A percentile compares a stretch with the other conserved stretches of the same genome.
Evolutionary conservation across 768 basidiomycete genomes (phyloP).

Genomic region (Pleurotus djamor): DNA sequence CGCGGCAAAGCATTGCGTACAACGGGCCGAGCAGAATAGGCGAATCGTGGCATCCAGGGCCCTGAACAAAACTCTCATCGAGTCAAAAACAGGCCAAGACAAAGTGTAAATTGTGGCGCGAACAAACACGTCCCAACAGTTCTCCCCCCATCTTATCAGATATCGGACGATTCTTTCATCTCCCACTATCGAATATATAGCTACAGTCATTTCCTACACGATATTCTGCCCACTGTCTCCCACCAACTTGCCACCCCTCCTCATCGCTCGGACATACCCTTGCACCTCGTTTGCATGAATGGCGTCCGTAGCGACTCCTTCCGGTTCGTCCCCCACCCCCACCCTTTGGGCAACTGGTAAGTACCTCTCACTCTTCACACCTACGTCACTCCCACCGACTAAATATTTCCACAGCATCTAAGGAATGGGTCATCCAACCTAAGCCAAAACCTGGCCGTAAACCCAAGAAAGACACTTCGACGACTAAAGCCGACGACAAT

Average conservation of each 20-base stretch:
- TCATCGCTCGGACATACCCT: neutral
- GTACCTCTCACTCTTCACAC: slow-evolving; percentile 9
- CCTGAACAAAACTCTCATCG: neutral
- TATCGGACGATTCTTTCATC: slow-evolving; percentile 7
- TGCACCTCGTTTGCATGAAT: neutral
- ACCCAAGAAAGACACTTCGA: slow-evolving; percentile 67
- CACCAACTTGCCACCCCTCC: slow-evolving; percentile 12
- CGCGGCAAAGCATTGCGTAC: neutral
- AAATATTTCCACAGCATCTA: slow-evolving; percentile 56
- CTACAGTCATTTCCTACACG: neutral
- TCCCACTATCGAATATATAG: slow-evolving; percentile 7
- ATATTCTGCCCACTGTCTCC: slow-evolving; percentile 12
- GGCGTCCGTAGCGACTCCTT: neutral
- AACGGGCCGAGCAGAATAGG: neutral
- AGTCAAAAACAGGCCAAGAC: neutral
- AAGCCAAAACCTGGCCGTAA: slow-evolving; percentile 87
- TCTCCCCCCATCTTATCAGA: slow-evolving; percentile 7
- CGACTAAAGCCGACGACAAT: slow-evolving; percentile 42
- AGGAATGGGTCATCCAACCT: slow-evolving; percentile 85
- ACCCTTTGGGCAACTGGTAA: slow-evolving; percentile 78
- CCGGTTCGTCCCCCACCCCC: slow-evolving; percentile 42
- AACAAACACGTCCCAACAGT: neutral
- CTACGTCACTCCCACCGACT: slow-evolving; percentile 7
- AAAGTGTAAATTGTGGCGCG: neutral
- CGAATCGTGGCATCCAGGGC: neutral